phyloP scores from a whole-genome alignment of 805 yeast species.

The Metschnikowia henanensis region DNA sequence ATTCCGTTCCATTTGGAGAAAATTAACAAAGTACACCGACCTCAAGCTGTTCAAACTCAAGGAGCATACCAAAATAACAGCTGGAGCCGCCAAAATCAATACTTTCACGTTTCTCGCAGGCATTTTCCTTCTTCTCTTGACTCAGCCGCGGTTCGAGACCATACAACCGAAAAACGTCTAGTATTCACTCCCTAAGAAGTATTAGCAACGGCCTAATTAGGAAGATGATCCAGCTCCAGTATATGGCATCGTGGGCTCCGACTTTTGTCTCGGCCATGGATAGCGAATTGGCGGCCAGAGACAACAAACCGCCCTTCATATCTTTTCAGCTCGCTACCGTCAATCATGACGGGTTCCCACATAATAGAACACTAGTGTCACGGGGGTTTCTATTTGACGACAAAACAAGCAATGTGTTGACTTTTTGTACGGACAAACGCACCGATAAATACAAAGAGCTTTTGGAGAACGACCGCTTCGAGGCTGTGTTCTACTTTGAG shows the following conservation, averaged over 20 bases:
- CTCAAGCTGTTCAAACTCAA: no score
- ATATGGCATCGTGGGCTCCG: constrained; percentile 77
- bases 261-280: constrained; percentile 53
- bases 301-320: constrained; percentile 46
- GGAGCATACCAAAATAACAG: no score
- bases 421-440: constrained; percentile 72
- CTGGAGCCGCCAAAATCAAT: no score
- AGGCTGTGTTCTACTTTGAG: constrained; percentile 75
- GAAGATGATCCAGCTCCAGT: constrained; percentile 29
- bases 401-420: constrained; percentile 60
- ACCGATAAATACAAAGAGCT: constrained; percentile 61
- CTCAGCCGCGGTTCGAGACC: background rate
- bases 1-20: no score
- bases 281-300: constrained; percentile 35
- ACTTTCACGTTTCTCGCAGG: no score
- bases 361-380: constrained; percentile 66
- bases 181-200: background rate
- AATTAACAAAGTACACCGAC: no score
- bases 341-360: constrained; percentile 53
- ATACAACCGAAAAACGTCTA: background rate
- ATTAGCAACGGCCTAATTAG: background rate
- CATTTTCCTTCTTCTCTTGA: no score
- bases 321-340: constrained; percentile 71
- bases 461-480: constrained; percentile 54
- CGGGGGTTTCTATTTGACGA: constrained; percentile 78